Evolutionary conservation across 768 basidiomycete genomes (phyloP), one percentile per base, ranked within the genome.

Genomic region (Jaapia argillacea): DNA sequence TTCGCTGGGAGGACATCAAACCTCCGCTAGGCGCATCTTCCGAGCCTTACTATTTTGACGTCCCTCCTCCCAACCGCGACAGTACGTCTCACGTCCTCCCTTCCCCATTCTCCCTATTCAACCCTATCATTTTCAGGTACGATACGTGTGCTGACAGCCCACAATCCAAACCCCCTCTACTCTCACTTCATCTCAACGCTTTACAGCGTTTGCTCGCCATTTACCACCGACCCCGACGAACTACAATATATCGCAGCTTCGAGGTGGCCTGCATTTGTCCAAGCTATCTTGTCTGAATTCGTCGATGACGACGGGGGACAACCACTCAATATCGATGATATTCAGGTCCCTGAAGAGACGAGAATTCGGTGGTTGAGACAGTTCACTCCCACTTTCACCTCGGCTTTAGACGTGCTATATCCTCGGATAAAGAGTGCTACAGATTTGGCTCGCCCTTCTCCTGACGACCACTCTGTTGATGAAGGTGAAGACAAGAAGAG

Each of bases 211-310:
- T 79, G 85, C 54, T 71, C 70, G 18, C 68, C 75, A 4, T 87
- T 79, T 58, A 78, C 75, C 3, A 71, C 69, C 31, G 79, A 88
- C 52, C 74, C 77, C 1, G 57, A 75, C 40, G 87, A 90, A 54
- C 66, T 90, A 1, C 70, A 73, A 35, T 90, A 89, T 53, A 72
- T 90, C 23, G 76, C 82, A 2, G 78, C 81, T 0, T 82, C 87
- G 4, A 71, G 79, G 18, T 90, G 88, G 86, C 84, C 86, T 0
- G 81, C 78, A 2, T 89, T 87, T 51, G 71, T 81, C 1, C 71
- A 77, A 43, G 85, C 86, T 0, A 54, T 89, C 12, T 55, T 85
- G 5, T 74, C 75, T 42, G 73, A 75, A 24, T 58, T 73, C 41
- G 38, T 6, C 47, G 47, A 40, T 46, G 49, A 35, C 36, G 59